A percentile compares a stretch with the other conserved stretches of the same genome.
phyloP scores from a whole-genome alignment of 306 rosid species.

The Carpinus viminea region DNA sequence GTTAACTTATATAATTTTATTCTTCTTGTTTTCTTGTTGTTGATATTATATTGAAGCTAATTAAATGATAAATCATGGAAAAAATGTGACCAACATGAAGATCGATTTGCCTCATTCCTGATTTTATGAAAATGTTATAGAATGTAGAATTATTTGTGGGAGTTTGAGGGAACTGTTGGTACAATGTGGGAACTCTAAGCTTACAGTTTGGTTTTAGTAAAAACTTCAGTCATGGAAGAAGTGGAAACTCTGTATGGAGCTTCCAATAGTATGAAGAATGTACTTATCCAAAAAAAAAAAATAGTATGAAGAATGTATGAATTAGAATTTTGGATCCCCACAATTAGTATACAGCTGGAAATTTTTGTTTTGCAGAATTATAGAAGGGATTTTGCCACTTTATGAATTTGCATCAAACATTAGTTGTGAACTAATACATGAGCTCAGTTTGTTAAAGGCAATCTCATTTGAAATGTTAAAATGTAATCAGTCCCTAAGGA shows the following conservation, averaged over 20 bases:
- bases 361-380: neutral
- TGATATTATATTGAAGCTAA: too few species aligned
- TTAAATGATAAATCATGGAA: neutral
- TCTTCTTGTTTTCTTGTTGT: too few species aligned
- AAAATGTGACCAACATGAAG: neutral
- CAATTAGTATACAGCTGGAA: neutral
- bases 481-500: neutral
- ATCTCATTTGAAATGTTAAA: neutral
- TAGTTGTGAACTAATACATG: neutral
- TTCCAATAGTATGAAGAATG: too few species aligned
- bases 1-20: too few species aligned
- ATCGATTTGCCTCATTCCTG: neutral
- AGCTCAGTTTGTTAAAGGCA: slow-evolving; percentile 1
- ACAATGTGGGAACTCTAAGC: neutral
- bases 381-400: neutral
- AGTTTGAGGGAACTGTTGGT: neutral
- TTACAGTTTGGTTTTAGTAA: neutral
- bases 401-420: neutral
- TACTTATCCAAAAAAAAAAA: too few species aligned
- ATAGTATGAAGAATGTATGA: too few species aligned
- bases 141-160: neutral
- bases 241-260: neutral
- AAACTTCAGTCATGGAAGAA: neutral
- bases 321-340: too few species aligned
- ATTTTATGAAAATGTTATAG: neutral